A percentile compares a stretch with the other conserved stretches of the same genome.
phyloP scores from a whole-genome alignment of 106 monocot species.

The Iris macrosiphon region DNA sequence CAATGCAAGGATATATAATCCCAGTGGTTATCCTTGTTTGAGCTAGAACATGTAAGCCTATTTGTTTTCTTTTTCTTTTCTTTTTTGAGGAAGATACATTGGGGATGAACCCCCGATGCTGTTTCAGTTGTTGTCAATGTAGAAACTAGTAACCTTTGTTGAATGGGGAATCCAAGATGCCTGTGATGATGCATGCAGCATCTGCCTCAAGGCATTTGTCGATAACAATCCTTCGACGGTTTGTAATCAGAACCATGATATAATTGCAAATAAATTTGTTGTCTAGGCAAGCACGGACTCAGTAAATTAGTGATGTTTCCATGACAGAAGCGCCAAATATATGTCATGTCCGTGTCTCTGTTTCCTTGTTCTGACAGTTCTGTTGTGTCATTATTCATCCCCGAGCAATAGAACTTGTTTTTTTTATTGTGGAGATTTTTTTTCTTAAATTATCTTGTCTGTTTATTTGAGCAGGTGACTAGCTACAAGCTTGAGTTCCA shows the following conservation, averaged over 20 bases:
- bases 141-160: slow-evolving; percentile 58
- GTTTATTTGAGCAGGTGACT: slow-evolving; percentile 36
- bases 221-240: slow-evolving; percentile 59
- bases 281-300: not conserved
- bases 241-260: not conserved
- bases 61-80: too few species aligned
- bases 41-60: too few species aligned
- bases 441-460: too few species aligned
- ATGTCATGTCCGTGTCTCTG: not conserved
- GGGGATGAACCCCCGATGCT: too few species aligned
- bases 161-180: slow-evolving; percentile 66
- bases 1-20: too few species aligned
- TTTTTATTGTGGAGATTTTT: too few species aligned
- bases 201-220: slow-evolving; percentile 51
- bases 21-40: too few species aligned
- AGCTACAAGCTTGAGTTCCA: slow-evolving; percentile 70
- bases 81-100: too few species aligned
- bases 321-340: too few species aligned
- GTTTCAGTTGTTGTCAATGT: too few species aligned
- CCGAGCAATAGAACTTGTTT: too few species aligned
- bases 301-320: not conserved
- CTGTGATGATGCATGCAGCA: slow-evolving; percentile 64
- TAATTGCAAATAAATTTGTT: not conserved
- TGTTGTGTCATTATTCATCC: too few species aligned
- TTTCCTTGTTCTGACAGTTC: not conserved